These are phyloP conservation scores for Pouteria glomerata DNA, from an alignment of 148 eudicot species.

Conservation along the genomic window DNA sequence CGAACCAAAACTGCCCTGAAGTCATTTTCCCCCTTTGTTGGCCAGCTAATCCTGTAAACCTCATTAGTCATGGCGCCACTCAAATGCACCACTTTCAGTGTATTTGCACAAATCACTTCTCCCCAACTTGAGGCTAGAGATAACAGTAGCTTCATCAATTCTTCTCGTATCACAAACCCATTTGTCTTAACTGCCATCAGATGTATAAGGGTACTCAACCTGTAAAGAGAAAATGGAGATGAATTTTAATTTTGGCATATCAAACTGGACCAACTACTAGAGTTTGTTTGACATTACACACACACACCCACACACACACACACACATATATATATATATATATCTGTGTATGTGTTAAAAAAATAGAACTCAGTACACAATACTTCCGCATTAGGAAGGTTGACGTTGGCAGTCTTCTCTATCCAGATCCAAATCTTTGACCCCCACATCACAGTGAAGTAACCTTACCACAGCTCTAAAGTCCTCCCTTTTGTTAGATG, in stretches of 20 bases:
- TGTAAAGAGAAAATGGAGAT: not conserved
- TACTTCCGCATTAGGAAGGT: no score
- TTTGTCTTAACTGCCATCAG: conserved; percentile 71
- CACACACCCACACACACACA: no score
- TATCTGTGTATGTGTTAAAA: no score
- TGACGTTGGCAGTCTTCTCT: no score
- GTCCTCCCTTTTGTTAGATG: not conserved
- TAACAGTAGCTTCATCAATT: conserved; percentile 50
- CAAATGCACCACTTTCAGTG: conserved; percentile 49
- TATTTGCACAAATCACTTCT: conserved; percentile 44
- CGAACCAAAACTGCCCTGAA: conserved; percentile 57
- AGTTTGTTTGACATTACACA: no score
- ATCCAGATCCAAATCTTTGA: no score
- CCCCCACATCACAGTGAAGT: no score
- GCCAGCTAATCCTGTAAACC: conserved; percentile 71
- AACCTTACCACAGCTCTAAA: not conserved
- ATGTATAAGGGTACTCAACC: not conserved
- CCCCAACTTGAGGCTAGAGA: conserved; percentile 67
- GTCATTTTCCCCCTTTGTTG: conserved; percentile 29
- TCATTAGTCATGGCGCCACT: conserved; percentile 96
- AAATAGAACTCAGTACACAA: no score
- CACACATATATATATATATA: no score
- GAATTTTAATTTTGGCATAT: not conserved
- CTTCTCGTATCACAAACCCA: conserved; percentile 57
- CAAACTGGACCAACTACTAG: no score